Evolutionary conservation across 1,284 basidiomycete species (phyloP).

Genomic region (Irpex sp.): DNA sequence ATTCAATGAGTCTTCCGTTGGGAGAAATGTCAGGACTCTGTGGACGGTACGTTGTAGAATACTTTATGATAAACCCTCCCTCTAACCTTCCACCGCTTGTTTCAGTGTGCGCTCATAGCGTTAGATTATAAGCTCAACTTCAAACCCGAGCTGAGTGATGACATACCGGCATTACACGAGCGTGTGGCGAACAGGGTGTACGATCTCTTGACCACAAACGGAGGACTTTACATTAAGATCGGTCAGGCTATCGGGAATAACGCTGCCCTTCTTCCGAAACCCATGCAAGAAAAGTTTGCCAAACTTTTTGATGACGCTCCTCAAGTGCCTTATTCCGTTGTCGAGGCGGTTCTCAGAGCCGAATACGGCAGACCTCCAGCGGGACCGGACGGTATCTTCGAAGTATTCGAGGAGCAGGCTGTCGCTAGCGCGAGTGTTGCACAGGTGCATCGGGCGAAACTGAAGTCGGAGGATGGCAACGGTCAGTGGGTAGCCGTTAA

Average conservation of each 20-base stretch:
- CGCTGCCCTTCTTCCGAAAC: conserved; percentile 75
- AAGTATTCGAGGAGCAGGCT: conserved; percentile 68
- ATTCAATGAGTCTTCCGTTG: conserved; percentile 66
- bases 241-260: conserved; percentile 84
- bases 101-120: conserved; percentile 61
- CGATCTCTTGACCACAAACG: conserved; percentile 73
- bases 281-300: conserved; percentile 79
- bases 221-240: conserved; percentile 89
- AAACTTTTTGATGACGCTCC: conserved; percentile 86
- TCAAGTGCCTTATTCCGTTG: conserved; percentile 69
- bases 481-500: conserved; percentile 79
- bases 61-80: neutral
- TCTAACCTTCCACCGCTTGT: neutral
- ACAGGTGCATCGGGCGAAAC: conserved; percentile 79
- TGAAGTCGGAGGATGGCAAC: conserved; percentile 42
- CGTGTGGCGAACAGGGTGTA: conserved; percentile 79
- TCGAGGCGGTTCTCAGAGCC: conserved; percentile 64
- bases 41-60: conserved; percentile 50
- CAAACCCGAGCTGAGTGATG: conserved; percentile 54
- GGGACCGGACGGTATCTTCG: conserved; percentile 73
- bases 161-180: conserved; percentile 76
- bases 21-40: conserved; percentile 61
- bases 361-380: conserved; percentile 68
- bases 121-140: conserved; percentile 87
- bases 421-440: conserved; percentile 87